Conservation (phyloP, 2,329 filamentous ascomycete species). For the Corniculantispora saksenae region DNA sequence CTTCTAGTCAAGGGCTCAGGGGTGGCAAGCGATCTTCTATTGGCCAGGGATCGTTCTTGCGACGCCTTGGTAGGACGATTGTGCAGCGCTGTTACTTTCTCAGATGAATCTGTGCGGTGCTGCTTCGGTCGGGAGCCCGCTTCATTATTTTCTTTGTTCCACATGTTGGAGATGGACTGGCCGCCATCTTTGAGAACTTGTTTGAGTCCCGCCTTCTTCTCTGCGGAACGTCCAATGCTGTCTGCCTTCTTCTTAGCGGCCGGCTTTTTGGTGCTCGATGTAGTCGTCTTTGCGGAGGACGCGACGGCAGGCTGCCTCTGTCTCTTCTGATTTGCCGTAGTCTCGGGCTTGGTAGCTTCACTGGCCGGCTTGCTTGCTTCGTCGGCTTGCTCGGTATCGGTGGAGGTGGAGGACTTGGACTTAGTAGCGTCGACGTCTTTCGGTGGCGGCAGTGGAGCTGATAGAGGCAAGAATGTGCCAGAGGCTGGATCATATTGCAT, state of each 20-base stretch:
- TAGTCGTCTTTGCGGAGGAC: conserved; percentile 30
- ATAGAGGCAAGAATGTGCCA: conserved; percentile 11
- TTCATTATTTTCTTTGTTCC: conserved; percentile 47
- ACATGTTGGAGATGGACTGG: conserved; percentile 49
- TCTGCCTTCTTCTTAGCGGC: conserved; percentile 18
- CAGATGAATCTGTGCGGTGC: conserved; percentile 20
- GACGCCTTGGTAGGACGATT: conserved; percentile 15
- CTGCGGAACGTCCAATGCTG: conserved; percentile 25
- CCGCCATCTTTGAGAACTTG: conserved; percentile 54
- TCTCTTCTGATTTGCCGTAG: conserved; percentile 49
- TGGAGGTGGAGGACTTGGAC: not conserved
- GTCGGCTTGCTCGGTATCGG: not conserved
- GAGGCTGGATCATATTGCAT: conserved; percentile 18
- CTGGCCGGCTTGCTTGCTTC: not conserved
- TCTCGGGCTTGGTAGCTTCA: not conserved
- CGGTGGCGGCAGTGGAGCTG: not conserved
- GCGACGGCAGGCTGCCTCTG: conserved; percentile 25
- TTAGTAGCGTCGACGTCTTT: not conserved
- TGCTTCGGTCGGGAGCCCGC: conserved; percentile 27
- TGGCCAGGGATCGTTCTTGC: conserved; percentile 8
- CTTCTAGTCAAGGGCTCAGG: conserved; percentile 37
- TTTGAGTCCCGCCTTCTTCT: conserved; percentile 50
- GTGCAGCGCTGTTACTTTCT: conserved; percentile 21
- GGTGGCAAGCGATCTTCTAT: conserved; percentile 21
- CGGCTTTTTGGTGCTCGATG: conserved; percentile 26